phyloP scores from a whole-genome alignment of 768 basidiomycete genomes.

The Coprinopsis strossmayeri region DNA sequence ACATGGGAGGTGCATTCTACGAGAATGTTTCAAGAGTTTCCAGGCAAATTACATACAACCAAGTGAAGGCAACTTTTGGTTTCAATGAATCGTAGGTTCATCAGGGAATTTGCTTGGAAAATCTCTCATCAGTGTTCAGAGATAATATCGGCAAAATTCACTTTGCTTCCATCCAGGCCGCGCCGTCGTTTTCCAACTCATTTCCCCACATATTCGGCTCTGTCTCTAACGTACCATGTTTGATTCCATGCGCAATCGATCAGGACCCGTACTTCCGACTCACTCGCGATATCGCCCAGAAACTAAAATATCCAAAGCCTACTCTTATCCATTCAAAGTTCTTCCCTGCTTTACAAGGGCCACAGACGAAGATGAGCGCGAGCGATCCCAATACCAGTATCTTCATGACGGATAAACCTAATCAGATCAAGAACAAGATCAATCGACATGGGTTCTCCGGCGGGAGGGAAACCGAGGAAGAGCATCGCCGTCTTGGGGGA shows the following conservation, averaged over 20 bases:
- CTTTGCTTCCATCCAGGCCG: constrained; percentile 92
- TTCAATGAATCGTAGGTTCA: constrained; percentile 89
- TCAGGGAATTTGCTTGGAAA: too few species aligned
- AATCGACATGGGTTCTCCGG: constrained; percentile 96
- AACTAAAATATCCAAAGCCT: constrained; percentile 95
- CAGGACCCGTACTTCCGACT: constrained; percentile 97
- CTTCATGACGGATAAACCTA: constrained; percentile 89
- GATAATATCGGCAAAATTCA: constrained; percentile 99
- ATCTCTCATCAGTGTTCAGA: constrained; percentile 31
- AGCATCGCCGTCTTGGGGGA: constrained; percentile 83
- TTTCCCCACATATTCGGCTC: constrained; percentile 97
- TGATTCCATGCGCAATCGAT: constrained; percentile 98
- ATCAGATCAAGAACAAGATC: constrained; percentile 97
- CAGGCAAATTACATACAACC: constrained; percentile 86
- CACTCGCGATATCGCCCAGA: constrained; percentile 90
- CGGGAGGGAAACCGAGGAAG: constrained; percentile 92
- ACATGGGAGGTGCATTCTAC: constrained; percentile 90
- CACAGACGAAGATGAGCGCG: constrained; percentile 99
- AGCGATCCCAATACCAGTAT: constrained; percentile 90
- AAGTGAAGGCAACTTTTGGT: constrained; percentile 93
- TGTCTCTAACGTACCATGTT: constrained; percentile 73
- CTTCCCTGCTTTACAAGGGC: constrained; percentile 96
- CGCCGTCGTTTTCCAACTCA: constrained; percentile 95
- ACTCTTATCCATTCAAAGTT: constrained; percentile 91
- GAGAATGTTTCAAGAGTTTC: constrained; percentile 91